phyloP scores from a whole-genome alignment of 2,329 filamentous ascomycete genomes.

The Didymella pinodella region DNA sequence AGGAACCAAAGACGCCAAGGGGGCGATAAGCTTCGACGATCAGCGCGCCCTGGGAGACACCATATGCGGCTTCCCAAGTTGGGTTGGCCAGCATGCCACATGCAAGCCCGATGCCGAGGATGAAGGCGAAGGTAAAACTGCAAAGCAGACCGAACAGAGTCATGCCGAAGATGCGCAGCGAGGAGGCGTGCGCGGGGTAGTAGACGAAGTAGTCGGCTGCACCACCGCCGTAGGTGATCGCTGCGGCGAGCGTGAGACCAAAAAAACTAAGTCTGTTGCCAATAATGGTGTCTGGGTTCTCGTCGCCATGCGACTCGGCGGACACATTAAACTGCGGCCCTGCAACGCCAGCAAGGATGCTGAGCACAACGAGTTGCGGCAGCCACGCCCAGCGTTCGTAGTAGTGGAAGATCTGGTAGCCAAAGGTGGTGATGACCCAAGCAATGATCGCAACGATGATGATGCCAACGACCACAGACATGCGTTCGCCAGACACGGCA shows the following conservation, averaged over 20 bases:
- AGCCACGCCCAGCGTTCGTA: conserved; percentile 75
- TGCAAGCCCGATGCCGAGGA: conserved; percentile 69
- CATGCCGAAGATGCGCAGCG: conserved; percentile 63
- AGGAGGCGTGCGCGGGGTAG: conserved; percentile 63
- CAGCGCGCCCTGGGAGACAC: conserved; percentile 67
- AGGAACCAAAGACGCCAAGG: conserved; percentile 69
- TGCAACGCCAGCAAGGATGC: conserved; percentile 68
- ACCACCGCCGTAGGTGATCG: conserved; percentile 68
- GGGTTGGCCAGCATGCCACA: conserved; percentile 62
- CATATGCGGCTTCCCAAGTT: conserved; percentile 66
- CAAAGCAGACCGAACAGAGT: conserved; percentile 64
- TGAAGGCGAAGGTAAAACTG: conserved; percentile 68
- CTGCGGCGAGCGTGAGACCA: conserved; percentile 70
- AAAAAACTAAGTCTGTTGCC: conserved; percentile 73
- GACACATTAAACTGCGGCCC: conserved; percentile 66
- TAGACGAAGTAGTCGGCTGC: conserved; percentile 75
- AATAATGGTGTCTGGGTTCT: conserved; percentile 56
- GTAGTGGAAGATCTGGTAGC: conserved; percentile 71
- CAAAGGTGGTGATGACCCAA: conserved; percentile 71
- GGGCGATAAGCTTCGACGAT: conserved; percentile 69
- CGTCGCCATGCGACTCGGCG: conserved; percentile 60
- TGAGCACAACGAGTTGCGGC: conserved; percentile 67
- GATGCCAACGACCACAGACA: conserved; percentile 72
- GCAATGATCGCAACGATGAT: conserved; percentile 69
- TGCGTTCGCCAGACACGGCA: conserved; percentile 66